These are phyloP conservation scores for Fusarium phyllophilum DNA, from an alignment of 2,329 filamentous ascomycete species.

Conservation along the genomic window DNA sequence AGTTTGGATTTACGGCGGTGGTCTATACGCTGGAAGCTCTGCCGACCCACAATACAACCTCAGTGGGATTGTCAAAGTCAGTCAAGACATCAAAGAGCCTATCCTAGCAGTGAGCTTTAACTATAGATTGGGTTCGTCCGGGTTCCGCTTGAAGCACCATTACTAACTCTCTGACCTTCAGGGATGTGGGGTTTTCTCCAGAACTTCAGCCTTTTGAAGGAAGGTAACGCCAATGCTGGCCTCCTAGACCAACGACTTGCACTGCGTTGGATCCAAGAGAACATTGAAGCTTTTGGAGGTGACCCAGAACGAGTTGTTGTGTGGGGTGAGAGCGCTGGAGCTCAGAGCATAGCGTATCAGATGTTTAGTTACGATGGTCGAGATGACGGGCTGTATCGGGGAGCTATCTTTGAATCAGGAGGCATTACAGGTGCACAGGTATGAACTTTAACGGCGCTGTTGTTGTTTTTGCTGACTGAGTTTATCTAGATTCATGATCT, in stretches of 20 bases:
- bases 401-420: slow-evolving; percentile 64
- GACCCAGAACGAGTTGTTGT: slow-evolving; percentile 57
- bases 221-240: slow-evolving; percentile 60
- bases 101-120: slow-evolving; percentile 65
- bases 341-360: slow-evolving; percentile 57
- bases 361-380: slow-evolving; percentile 65
- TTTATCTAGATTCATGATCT: slow-evolving; percentile 35
- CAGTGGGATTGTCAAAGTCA: slow-evolving; percentile 57
- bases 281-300: slow-evolving; percentile 62
- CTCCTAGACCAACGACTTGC: slow-evolving; percentile 61
- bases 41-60: slow-evolving; percentile 57
- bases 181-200: slow-evolving; percentile 63
- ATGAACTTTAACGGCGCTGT: background rate
- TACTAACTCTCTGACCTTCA: background rate
- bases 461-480: background rate
- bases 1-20: slow-evolving; percentile 69
- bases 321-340: slow-evolving; percentile 60
- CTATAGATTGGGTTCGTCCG: slow-evolving; percentile 56
- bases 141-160: background rate
- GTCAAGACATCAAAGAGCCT: slow-evolving; percentile 61
- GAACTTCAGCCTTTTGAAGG: slow-evolving; percentile 54
- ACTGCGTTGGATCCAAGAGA: slow-evolving; percentile 63
- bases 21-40: slow-evolving; percentile 61
- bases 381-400: slow-evolving; percentile 65
- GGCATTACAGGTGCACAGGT: slow-evolving; percentile 43